phyloP scores from a whole-genome alignment of 495 filamentous ascomycete species.

The Neurospora sp. region DNA sequence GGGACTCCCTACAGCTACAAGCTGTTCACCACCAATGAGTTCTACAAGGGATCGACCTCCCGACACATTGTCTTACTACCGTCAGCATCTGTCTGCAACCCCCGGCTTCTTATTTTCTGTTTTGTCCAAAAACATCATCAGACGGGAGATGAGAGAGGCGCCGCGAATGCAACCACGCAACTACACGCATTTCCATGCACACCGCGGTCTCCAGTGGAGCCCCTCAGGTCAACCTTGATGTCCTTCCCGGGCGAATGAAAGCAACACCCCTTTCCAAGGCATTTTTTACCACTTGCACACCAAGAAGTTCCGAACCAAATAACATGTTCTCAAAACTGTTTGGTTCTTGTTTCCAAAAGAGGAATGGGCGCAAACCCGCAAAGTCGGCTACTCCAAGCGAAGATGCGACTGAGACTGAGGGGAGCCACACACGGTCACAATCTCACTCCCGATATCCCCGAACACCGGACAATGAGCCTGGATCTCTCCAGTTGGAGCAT shows the following conservation, averaged over 20 bases:
- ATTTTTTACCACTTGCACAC: not conserved
- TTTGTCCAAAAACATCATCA: not conserved
- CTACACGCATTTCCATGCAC: not conserved
- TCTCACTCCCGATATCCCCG: not conserved
- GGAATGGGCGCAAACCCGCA: slow-evolving; percentile 2
- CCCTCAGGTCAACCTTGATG: not conserved
- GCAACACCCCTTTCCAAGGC: not conserved
- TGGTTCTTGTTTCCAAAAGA: slow-evolving; percentile 18
- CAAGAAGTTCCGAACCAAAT: not conserved
- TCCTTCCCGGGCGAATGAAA: not conserved
- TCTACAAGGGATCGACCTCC: slow-evolving; percentile 19
- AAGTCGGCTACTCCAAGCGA: slow-evolving; percentile 9
- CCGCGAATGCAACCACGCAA: not conserved
- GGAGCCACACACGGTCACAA: slow-evolving; percentile 1
- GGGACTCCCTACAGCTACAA: not conserved
- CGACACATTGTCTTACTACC: slow-evolving; percentile 21
- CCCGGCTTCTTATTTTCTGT: not conserved
- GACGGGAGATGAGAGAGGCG: not conserved
- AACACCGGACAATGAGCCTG: not conserved
- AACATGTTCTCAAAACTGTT: slow-evolving; percentile 16
- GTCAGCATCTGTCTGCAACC: not conserved
- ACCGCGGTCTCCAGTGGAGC: not conserved
- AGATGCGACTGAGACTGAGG: slow-evolving; percentile 15
- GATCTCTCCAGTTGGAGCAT: not conserved
- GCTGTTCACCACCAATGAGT: slow-evolving; percentile 3